Base-by-base conservation (phyloP, 2,329 filamentous ascomycete species). In the Sclerotiophoma versabilis region DNA sequence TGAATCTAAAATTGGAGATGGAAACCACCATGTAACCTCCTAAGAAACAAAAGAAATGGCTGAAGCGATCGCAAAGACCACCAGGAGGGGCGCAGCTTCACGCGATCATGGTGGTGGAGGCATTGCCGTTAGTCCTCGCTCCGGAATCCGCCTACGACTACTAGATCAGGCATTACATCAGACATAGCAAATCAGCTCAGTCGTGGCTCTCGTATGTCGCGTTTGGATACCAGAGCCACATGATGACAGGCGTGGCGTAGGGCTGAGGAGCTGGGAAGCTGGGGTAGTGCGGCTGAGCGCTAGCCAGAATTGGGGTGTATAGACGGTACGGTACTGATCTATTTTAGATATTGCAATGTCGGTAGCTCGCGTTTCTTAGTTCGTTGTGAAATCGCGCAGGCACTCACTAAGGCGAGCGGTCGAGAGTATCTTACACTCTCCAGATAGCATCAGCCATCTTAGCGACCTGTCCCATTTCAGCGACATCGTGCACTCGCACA, bases 361-460 rank as follows among this genome's bases (percentile, higher is more conserved):
- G n/a, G 11, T 17, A 15, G 34, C 17, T 37, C 14, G 8, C 22
- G 5, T 4, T n/a, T 34, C 17, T 30, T 8, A 15, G 14, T 34
- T 14, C 11, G 23, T 9, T 27, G 12, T 32, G 22, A 17, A 14
- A n/a, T 27, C 27, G 22, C n/a, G 15, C 30, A 32, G 19, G 10
- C 25, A 22, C 22, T 1, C n/a, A 4, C 5, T 23, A 20, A n/a
- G 6, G 17, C 19, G 20, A 30, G 11, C n/a, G 1, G 19, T 43
- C 11, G 14, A 10, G 12, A 4, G 23, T 9, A 3, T 15, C 19
- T 37, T 22, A 59, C 25, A 58, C 50, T 42, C 91, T 82, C 85
- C 91, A 96, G 49, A 97, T 92, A n/a, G 92, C 93, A 82, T 98
- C 93, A 8, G 91, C 86, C 87, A 98, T 93, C 71, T 84, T 89